Base-by-base conservation (phyloP, 176 grass and related monocot species). In the Elymus sibiricus region DNA sequence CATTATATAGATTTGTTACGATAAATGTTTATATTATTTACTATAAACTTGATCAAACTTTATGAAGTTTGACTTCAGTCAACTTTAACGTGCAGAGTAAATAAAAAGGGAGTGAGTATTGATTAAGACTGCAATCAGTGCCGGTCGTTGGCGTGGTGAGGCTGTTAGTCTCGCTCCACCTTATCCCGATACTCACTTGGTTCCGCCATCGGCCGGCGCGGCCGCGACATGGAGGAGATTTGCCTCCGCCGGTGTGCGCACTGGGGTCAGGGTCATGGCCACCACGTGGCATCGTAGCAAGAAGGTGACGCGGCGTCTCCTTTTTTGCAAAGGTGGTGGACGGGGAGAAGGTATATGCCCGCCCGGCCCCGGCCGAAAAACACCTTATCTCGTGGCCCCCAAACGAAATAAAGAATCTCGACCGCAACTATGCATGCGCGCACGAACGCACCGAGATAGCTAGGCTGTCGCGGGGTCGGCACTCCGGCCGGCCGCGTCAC, bases 331-430 rank as follows among this genome's bases (percentile, higher is more conserved):
- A 6, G 19, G 17, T 59, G 65, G 32, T 11, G 59, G 1, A 34
- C 32, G 32, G 32, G 61, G 79, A 47, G 80, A 84, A 87, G 46
- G 85, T 12, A 79, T 75, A 22, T 44, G 9, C 74, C 83, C 31
- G 58, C 29, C 9, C 37, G 38, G 31, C 2, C 4, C 4, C 49
- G 8, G 70, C 49, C 44, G 82, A 16, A 49, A 40, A 49, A 49
- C 46, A 49, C 12, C 39, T 40, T 40, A 40, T 40, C 39, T 40
- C 8, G 39, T 40, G 64, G 31, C 28, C 3, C 28, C 61, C 19
- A 2, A 11, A 19, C 12, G 12, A 82, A 14, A 4, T 13, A 38
- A 25, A 76, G 87, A 79, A 84, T 84, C 81, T 89, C 63, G 2
- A 11, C 12, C 63, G 28, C 28, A 43, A 17, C 44, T 67, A 4